phyloP scores from a whole-genome alignment of 1,284 basidiomycete genomes.

The Rhodotorula sp. region DNA sequence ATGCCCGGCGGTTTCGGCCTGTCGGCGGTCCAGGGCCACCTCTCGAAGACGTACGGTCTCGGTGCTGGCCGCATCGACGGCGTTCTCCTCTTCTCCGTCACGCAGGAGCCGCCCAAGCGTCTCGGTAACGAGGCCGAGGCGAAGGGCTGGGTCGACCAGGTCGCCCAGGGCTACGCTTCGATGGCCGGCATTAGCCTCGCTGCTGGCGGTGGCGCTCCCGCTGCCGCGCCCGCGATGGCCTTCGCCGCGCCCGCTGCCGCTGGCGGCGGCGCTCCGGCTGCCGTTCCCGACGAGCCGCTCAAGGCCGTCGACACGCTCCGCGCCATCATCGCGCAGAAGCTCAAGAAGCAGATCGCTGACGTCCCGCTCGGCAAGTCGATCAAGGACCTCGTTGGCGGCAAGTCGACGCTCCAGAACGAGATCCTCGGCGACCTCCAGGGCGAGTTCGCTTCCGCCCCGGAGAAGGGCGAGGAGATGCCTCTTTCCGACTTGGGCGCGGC shows the following conservation, averaged over 20 bases:
- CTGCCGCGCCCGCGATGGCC: slow-evolving; percentile 46
- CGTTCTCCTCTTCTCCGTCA: slow-evolving; percentile 86
- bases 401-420: slow-evolving; percentile 73
- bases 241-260: slow-evolving; percentile 57
- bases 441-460: slow-evolving; percentile 72
- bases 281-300: slow-evolving; percentile 84
- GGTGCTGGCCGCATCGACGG: slow-evolving; percentile 84
- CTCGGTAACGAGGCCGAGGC: slow-evolving; percentile 87
- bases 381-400: slow-evolving; percentile 97
- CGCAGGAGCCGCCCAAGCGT: slow-evolving; percentile 91
- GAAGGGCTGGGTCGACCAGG: slow-evolving; percentile 86
- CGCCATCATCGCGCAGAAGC: slow-evolving; percentile 91
- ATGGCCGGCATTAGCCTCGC: slow-evolving; percentile 84
- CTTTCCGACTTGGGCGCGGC: slow-evolving; percentile 91
- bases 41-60: slow-evolving; percentile 90
- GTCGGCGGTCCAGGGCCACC: slow-evolving; percentile 84
- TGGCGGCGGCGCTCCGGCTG: slow-evolving; percentile 63
- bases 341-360: slow-evolving; percentile 91
- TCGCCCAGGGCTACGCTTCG: slow-evolving; percentile 81
- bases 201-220: slow-evolving; percentile 58
- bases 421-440: slow-evolving; percentile 47
- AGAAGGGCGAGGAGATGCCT: slow-evolving; percentile 96
- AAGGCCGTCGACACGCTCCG: slow-evolving; percentile 87
- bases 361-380: slow-evolving; percentile 91
- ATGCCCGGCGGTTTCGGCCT: slow-evolving; percentile 99